Evolutionary conservation across 768 basidiomycete genomes (phyloP).

Genomic region (Gloeophyllum trabeum): DNA sequence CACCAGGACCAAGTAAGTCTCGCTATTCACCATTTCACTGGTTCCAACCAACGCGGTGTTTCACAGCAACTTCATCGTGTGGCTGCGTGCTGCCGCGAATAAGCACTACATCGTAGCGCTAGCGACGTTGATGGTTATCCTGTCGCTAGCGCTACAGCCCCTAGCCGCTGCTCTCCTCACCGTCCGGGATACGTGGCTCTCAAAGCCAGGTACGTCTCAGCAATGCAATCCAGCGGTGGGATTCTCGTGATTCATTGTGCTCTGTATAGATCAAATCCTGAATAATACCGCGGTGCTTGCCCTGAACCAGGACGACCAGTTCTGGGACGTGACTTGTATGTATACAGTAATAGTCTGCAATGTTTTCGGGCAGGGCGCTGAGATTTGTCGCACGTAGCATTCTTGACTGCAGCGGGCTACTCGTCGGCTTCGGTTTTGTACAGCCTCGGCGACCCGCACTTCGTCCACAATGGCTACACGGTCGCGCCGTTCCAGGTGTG

Average conservation of each 20-base stretch:
- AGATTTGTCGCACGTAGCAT: slow-evolving; percentile 22
- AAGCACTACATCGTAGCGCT: slow-evolving; percentile 39
- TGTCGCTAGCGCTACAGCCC: slow-evolving; percentile 38
- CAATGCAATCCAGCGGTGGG: background rate
- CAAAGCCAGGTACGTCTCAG: slow-evolving; percentile 24
- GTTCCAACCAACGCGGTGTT: background rate
- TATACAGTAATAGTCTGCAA: background rate
- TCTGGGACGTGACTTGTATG: slow-evolving; percentile 37
- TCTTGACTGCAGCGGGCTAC: slow-evolving; percentile 43
- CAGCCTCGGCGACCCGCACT: slow-evolving; percentile 31
- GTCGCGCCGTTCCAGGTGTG: slow-evolving; percentile 34
- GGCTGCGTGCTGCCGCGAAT: slow-evolving; percentile 32
- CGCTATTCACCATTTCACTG: background rate
- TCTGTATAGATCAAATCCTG: slow-evolving; percentile 21
- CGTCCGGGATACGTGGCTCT: slow-evolving; percentile 32
- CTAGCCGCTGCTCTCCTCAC: slow-evolving; percentile 38
- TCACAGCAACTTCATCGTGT: slow-evolving; percentile 34
- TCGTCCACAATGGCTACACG: slow-evolving; percentile 32
- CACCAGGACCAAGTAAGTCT: slow-evolving; percentile 35
- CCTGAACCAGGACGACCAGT: slow-evolving; percentile 32
- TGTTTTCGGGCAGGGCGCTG: background rate
- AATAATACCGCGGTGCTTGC: slow-evolving; percentile 27
- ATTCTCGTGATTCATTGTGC: background rate
- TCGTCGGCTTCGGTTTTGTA: slow-evolving; percentile 39
- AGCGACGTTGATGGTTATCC: slow-evolving; percentile 34